phyloP scores from a whole-genome alignment of 2,329 filamentous ascomycete genomes.

The Pezicula radicicola region DNA sequence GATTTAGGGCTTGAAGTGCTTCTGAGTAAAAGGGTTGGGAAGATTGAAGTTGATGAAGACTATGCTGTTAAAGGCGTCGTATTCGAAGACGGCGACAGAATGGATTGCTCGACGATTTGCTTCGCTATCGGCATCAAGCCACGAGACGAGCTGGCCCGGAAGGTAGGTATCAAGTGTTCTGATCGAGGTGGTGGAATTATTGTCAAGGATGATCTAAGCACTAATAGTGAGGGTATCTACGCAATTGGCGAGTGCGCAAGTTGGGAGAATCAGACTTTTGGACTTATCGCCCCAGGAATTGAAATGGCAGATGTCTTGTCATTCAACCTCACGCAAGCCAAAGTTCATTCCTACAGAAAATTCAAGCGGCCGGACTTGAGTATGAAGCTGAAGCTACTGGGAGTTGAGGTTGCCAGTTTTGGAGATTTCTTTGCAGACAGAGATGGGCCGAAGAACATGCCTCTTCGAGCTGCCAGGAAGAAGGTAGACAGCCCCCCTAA shows the following conservation, averaged over 20 bases:
- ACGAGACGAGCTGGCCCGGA: conserved; percentile 71
- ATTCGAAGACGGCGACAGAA: conserved; percentile 77
- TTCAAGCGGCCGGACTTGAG: conserved; percentile 86
- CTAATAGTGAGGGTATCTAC: conserved; percentile 71
- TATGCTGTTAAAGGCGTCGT: conserved; percentile 70
- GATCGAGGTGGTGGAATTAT: conserved; percentile 75
- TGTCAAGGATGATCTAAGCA: conserved; percentile 64
- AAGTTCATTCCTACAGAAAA: conserved; percentile 61
- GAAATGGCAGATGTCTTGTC: conserved; percentile 92
- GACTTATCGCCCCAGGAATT: conserved; percentile 83
- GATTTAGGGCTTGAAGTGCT: conserved; percentile 78
- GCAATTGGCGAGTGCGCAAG: conserved; percentile 90
- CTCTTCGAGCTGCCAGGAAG: conserved; percentile 48
- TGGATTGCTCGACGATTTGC: conserved; percentile 78
- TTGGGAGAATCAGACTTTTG: conserved; percentile 84
- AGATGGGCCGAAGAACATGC: conserved; percentile 76
- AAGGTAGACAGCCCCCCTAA: conserved; percentile 33
- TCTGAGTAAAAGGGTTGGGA: conserved; percentile 71
- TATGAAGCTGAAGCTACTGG: conserved; percentile 86
- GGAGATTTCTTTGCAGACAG: conserved; percentile 91
- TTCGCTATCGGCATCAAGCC: conserved; percentile 87
- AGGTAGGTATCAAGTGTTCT: conserved; percentile 68
- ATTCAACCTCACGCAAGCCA: conserved; percentile 86
- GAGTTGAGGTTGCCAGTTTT: conserved; percentile 89
- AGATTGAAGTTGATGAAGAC: conserved; percentile 63